These are phyloP conservation scores for Talaromyces islandicus DNA, from an alignment of 2,329 filamentous ascomycete genomes.

Conservation along the genomic window DNA sequence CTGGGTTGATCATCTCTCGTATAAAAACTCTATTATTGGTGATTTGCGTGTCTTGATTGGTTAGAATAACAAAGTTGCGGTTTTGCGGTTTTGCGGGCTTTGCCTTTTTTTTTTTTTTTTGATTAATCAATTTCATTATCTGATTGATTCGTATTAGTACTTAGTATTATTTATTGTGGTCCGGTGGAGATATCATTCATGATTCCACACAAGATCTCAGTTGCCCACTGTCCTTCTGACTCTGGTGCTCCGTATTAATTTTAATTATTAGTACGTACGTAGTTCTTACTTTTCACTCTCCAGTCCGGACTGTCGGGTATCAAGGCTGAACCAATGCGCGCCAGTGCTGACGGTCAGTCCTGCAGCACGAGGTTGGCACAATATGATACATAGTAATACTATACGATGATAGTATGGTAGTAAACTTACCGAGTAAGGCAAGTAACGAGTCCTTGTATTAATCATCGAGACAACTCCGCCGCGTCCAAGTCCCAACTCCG, in stretches of 20 bases:
- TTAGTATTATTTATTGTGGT: neutral
- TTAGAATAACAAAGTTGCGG: neutral
- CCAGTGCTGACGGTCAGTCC: too few relatives aligned
- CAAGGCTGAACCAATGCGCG: neutral
- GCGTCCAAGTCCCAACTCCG: too few relatives aligned
- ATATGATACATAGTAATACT: too few relatives aligned
- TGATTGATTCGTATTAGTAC: neutral
- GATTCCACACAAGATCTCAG: too few relatives aligned
- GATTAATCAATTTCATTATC: neutral
- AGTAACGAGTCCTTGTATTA: too few relatives aligned
- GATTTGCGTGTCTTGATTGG: neutral
- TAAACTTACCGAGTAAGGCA: too few relatives aligned
- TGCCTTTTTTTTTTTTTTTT: neutral
- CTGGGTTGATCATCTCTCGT: neutral
- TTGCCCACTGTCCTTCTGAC: too few relatives aligned
- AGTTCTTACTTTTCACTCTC: neutral
- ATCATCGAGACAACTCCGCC: too few relatives aligned
- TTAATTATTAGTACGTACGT: neutral
- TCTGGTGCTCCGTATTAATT: too few relatives aligned
- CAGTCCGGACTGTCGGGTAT: neutral
- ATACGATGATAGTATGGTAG: too few relatives aligned
- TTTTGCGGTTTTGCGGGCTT: neutral
- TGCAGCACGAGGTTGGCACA: too few relatives aligned
- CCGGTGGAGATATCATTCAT: neutral
- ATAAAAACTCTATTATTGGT: neutral